Evolutionary conservation across 2,329 filamentous ascomycete genomes (phyloP), one percentile per base, ranked within the genome.

Genomic region (Hansfordia pulvinata): DNA sequence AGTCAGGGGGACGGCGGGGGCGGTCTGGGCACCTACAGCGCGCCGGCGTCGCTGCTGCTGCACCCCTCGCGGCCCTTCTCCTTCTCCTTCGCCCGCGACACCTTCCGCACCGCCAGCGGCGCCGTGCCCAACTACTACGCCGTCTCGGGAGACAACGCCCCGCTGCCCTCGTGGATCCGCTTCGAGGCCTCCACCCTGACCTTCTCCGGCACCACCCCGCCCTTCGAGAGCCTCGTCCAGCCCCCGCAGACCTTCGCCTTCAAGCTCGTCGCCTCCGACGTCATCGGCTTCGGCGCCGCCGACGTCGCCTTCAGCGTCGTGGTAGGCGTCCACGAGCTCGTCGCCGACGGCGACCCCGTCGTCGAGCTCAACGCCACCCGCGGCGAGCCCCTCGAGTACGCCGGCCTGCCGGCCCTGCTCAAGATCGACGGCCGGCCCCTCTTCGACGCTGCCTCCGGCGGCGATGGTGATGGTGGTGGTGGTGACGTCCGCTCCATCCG

Each of bases 81-180:
- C 5, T 69, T 73, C 34, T 44, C 49, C 3, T 71, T 76, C 35
- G 54, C 64, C 23, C 37, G 43, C 5, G 52, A 69, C 11, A 82
- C 77, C 0, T 93, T 93, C 46, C 56, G 57, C n/a, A 53, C 64
- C 21, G 52, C 55, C 1, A 54, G 60, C 4, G 50, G 51, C 3
- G 53, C 57, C 8, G 55, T 52, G 10, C 61, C 75, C 26, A 70
- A 72, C 31, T 93, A 85, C 49, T 88, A 90, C 44, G 81, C 82
- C 7, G 73, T 78, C 3, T 78, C 81, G 4, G 62, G 61, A 5
- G 69, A 88, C 42, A 80, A 81, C 42, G 81, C 79, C n/a, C 84
- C 85, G 19, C 56, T 93, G 19, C 85, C 85, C 12, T 76, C 83
- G 1, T 93, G 85, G 85, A 58, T 93, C 23, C 56, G 56, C n/a